Conservation (phyloP, 2,329 filamentous ascomycete species). For the Colletotrichum tamarilloi region DNA sequence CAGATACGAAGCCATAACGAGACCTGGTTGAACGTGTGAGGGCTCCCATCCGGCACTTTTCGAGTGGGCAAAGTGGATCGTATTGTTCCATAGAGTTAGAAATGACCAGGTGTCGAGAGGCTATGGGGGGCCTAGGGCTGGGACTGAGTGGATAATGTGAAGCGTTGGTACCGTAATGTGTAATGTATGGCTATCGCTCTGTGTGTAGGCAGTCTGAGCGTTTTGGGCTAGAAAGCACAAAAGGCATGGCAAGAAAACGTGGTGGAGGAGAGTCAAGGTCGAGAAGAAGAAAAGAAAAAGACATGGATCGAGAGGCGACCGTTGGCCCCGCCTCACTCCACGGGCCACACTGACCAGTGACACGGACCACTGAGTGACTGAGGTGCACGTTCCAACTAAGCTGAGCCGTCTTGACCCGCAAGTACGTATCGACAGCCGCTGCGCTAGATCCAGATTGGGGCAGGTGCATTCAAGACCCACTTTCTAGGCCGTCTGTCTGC, state of each 20-base stretch:
- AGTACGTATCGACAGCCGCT: constrained; percentile 6
- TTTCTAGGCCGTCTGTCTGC: constrained; percentile 1
- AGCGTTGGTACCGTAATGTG: no score
- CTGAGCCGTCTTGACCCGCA: constrained; percentile 16
- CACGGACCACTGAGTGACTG: background rate
- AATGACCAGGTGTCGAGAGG: background rate
- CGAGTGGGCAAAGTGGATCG: constrained; percentile 1
- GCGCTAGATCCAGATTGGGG: constrained; percentile 13
- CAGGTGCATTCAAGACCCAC: background rate
- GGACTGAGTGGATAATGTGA: background rate
- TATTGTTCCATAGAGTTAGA: background rate
- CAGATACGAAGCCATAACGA: background rate
- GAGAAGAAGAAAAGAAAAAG: background rate
- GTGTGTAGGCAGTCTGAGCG: background rate
- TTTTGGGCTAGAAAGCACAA: background rate
- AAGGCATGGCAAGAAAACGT: constrained; percentile 15
- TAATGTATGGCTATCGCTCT: no score
- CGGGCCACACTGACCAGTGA: no score
- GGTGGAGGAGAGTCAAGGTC: background rate
- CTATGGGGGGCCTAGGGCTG: constrained; percentile 2
- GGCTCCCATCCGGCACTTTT: constrained; percentile 25
- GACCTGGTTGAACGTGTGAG: constrained; percentile 13
- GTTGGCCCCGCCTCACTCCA: constrained; percentile 7
- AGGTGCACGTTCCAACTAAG: constrained; percentile 9
- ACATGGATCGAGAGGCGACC: background rate